Evolutionary conservation across 2,329 filamentous ascomycete genomes (phyloP).

Genomic region (Cercospora sesami): DNA sequence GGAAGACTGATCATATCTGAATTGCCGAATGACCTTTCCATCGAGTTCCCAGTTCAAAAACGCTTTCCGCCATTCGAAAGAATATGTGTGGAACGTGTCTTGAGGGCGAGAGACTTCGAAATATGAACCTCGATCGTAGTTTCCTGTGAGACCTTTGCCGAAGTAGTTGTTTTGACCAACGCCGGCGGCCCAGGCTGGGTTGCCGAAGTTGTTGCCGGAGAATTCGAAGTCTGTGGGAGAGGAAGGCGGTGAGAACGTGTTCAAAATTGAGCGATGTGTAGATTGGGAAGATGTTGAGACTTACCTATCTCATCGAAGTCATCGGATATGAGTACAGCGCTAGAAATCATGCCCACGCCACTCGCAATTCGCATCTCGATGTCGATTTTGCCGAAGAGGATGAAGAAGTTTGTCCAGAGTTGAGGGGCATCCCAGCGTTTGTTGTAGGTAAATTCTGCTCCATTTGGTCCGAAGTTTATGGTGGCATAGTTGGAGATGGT

Average conservation of each 20-base stretch:
- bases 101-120: constrained; percentile 34
- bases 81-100: constrained; percentile 65
- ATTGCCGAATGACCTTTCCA: constrained; percentile 49
- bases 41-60: constrained; percentile 65
- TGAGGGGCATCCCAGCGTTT: constrained; percentile 47
- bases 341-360: constrained; percentile 21
- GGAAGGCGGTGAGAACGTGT: neutral
- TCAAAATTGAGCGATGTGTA: neutral
- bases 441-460: constrained; percentile 53
- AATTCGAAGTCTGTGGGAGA: constrained; percentile 49
- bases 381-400: constrained; percentile 40
- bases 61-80: constrained; percentile 66
- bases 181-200: neutral
- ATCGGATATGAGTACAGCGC: constrained; percentile 22
- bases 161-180: constrained; percentile 56
- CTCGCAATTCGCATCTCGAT: constrained; percentile 15
- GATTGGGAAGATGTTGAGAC: neutral
- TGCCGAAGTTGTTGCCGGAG: constrained; percentile 34
- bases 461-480: constrained; percentile 48
- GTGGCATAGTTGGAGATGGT: constrained; percentile 31
- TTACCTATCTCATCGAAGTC: constrained; percentile 52
- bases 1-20: constrained; percentile 28
- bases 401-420: constrained; percentile 36
- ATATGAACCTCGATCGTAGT: constrained; percentile 49
- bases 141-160: constrained; percentile 56